Base-by-base conservation (phyloP, 257 asterid genomes). In the Pogostemon cablin region DNA sequence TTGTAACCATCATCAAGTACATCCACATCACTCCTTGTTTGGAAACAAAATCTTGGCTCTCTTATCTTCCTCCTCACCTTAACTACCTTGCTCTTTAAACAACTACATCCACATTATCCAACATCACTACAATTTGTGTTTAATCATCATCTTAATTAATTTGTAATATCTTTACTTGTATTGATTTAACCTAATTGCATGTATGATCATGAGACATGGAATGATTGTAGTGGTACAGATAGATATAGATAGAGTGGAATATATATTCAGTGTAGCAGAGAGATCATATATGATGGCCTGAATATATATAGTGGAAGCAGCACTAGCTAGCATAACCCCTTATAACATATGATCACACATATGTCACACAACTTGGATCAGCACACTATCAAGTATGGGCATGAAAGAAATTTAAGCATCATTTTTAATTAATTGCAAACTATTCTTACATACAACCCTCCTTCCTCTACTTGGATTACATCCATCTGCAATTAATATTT, bases 1-100 rank as follows among this genome's bases (percentile, higher is more conserved):
- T 89, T 89, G 69, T 88, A 88, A 7, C 96, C 96, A 81, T 87
- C 96, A 79, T 89, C 96, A 54, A 89, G 93, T 7, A 87, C 93
- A 85, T 89, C 96, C 4, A 87, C 81, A 61, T 89, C 96, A 73
- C 96, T 89, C 79, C 91, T 85, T 72, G 96, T 89, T 72, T 89
- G 93, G 56, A 89, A 89, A 74, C 96, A 87, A 79, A 89, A 89
- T 72, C 96, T 87, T 58, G 96, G 96, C 78, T 89, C 96, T 58
- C 96, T 74, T 39, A 89, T 61, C 85, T 82, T 85, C 77, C 93
- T 85, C 81, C 93, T 89, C 57, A 77, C 81, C 84, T 85, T 89
- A 57, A 79, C 79, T 74, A 82, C 82, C 68, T 79, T 80, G 78
- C 79, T 83, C 5, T 86, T 87, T 0, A 80, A 72, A 3, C 77